Base-by-base conservation (phyloP, 23 red algal species). In the Gracilaria gracilis region DNA sequence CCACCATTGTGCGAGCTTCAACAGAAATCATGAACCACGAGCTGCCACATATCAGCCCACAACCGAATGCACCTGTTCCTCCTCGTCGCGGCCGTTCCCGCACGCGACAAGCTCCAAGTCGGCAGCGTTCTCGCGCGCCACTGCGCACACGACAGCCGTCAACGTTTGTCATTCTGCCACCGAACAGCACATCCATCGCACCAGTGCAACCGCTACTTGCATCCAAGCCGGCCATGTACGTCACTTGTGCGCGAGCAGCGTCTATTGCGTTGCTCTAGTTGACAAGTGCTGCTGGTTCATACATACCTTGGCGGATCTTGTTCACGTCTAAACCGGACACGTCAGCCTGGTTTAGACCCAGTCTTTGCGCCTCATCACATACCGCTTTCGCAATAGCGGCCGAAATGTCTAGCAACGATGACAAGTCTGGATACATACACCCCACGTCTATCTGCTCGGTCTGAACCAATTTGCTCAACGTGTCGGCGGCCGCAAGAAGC, bases 401-500 rank as follows among this genome's bases (percentile, higher is more conserved):
- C 37, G 83, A 89, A 54, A 98, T 88, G 38, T 98, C 62, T 42
- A 93, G 50, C 38, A 98, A 39, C 23, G 87, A 69, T 39, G 73
- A 58, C 51, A 98, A 51, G 32, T 88, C 85, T 49, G 95, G 95
- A 64, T 90, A 98, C 42, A 98, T 91, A 57, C 86, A 88, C 4
- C 81, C 88, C 2, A 67, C 47, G 27, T 32, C 57, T 46, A 98
- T 44, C 67, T 94, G 83, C 42, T 95, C 79, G 11, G 31, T 85
- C 21, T 79, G 70, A 25, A 92, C 89, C 23, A 96, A 21, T 15
- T 49, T 59, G 5, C 93, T 84, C 23, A 98, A 70, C 42, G 90
- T 89, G 75, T 91, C 93, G 38, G 97, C 97, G 23, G 91, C 93
- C 16, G 73, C 90, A 39, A 95, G 90, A 44, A 98, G 92, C 94